phyloP scores from a whole-genome alignment of 2,329 filamentous ascomycete species.

The Metarhizium robertsii region DNA sequence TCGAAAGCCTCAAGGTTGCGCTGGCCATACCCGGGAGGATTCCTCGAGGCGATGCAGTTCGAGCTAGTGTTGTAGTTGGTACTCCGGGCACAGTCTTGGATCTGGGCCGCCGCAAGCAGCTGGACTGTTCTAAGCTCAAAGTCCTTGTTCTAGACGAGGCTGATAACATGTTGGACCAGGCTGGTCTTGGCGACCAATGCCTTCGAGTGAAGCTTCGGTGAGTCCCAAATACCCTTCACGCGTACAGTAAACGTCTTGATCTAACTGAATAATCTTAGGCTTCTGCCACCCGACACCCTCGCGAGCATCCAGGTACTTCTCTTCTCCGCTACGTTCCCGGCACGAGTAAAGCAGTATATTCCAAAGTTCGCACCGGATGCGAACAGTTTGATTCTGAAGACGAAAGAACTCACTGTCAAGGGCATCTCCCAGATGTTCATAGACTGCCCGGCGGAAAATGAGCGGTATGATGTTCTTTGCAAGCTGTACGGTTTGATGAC shows the following conservation, averaged over 20 bases:
- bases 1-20: conserved; percentile 64
- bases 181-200: conserved; percentile 92
- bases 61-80: conserved; percentile 76
- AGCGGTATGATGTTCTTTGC: conserved; percentile 83
- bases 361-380: conserved; percentile 75
- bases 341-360: conserved; percentile 77
- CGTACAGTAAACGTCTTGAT: not conserved
- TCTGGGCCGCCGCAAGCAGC: conserved; percentile 64
- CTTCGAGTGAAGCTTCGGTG: conserved; percentile 71
- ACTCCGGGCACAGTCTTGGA: conserved; percentile 92
- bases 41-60: conserved; percentile 57
- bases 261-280: conserved; percentile 19
- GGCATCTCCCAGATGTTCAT: conserved; percentile 98
- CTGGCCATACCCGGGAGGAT: conserved; percentile 76
- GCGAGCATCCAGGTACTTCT: conserved; percentile 70
- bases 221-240: conserved; percentile 2
- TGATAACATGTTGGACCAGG: conserved; percentile 96
- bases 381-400: conserved; percentile 78
- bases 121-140: conserved; percentile 64
- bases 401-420: conserved; percentile 88
- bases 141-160: conserved; percentile 92
- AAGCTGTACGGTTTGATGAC: conserved; percentile 95
- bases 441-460: conserved; percentile 71
- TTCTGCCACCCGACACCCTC: conserved; percentile 54
- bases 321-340: conserved; percentile 90